A percentile compares a stretch with the other conserved stretches of the same genome.
These are phyloP conservation scores for Fennellomyces sp. DNA, from an alignment of 371 early-diverging fungal species.

Conservation along the genomic window DNA sequence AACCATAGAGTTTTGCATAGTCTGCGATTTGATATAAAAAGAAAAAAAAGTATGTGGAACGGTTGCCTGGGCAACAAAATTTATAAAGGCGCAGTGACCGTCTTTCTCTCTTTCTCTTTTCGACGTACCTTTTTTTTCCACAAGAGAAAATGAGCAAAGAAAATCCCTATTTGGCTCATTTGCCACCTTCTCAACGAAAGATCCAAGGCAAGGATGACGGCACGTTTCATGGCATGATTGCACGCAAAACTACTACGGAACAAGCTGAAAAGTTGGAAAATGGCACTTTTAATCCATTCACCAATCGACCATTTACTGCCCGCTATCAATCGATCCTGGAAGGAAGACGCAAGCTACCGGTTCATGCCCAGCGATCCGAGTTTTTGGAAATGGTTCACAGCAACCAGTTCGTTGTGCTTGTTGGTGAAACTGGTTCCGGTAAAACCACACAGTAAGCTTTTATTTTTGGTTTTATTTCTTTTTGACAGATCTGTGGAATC, in stretches of 20 bases:
- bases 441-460: slow-evolving; percentile 91
- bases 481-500: background rate
- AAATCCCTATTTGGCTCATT: slow-evolving; percentile 69
- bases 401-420: slow-evolving; percentile 89
- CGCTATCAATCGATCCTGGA: slow-evolving; percentile 83
- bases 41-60: no score
- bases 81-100: background rate
- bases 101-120: background rate
- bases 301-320: slow-evolving; percentile 73
- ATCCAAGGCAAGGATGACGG: slow-evolving; percentile 19
- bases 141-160: slow-evolving; percentile 23
- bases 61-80: no score
- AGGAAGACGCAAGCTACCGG: slow-evolving; percentile 86
- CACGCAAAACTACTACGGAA: slow-evolving; percentile 73
- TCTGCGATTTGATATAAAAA: no score
- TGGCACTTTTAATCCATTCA: slow-evolving; percentile 80
- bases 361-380: slow-evolving; percentile 85
- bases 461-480: background rate
- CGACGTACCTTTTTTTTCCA: background rate
- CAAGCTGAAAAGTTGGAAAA: slow-evolving; percentile 78
- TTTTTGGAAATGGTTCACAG: slow-evolving; percentile 85
- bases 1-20: no score
- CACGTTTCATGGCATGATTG: slow-evolving; percentile 50
- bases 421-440: slow-evolving; percentile 89
- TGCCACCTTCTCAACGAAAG: slow-evolving; percentile 39